Evolutionary conservation across 441 rosid species (phyloP), one percentile per base, ranked within the genome.

Genomic region (Gossypium lobatum): DNA sequence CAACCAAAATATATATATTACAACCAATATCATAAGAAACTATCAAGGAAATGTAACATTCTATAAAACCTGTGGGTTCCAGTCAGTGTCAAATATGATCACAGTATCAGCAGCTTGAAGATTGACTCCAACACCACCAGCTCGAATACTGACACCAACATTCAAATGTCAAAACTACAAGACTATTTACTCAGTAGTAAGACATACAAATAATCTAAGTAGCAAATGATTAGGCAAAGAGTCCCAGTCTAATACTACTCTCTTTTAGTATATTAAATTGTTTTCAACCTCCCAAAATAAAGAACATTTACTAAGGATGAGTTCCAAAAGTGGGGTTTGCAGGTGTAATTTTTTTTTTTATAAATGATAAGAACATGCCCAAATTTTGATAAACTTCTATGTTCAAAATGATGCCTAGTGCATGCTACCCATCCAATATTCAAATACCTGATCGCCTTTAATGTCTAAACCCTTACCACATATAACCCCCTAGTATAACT

Each of bases 31-130:
- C 34, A 52, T 61, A 72, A 52, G 55, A 10, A 55, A 60, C 9
- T 59, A 72, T 28, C 61, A 73, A 80, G 46, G 57, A 55, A 69
- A 34, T 62, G 31, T 55, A 58, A 65, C 55, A 71, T 69, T 71
- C 73, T 62, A 71, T 78, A 61, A 72, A 75, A 85, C 98, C 97
- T 93, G 98, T 73, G 98, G 98, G 80, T 93, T 93, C 98, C 98
- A 93, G 78, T 93, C 98, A 57, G 98, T 93, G 86, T 93, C 98
- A 54, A 93, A 93, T 81, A 93, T 80, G 77, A 93, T 91, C 66
- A 93, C 98, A 25, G 98, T 93, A 83, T 93, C 98, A 68, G 98
- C 98, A 74, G 97, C 98, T 78, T 93, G 98, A 83, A 93, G 96
- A 88, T 93, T 93, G 62, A 93, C 97, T 72, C 98, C 98, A 75